Base-by-base conservation (phyloP, 179 eudicot species). In the Spinacia oleracea region DNA sequence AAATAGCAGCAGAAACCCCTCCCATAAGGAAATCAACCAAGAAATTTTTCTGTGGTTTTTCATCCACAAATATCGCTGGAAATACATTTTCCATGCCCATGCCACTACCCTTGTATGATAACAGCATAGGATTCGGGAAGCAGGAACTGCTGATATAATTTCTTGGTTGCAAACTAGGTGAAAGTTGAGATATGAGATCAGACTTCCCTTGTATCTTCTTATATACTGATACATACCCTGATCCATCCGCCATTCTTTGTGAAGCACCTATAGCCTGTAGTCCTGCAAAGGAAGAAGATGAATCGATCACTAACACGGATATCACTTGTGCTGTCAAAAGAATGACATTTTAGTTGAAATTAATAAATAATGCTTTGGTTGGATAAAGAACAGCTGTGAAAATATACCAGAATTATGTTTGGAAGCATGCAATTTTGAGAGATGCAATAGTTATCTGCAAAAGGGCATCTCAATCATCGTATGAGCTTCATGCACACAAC, bases 1-100 rank as follows among this genome's bases (percentile, higher is more conserved):
- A 87, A 45, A 86, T 86, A 35, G 88, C 92, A 64, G 87, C 85
- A 76, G 87, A 85, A 43, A 88, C 88, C 74, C 91, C 88, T 68
- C 88, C 89, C 90, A 87, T 89, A 48, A 89, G 89, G 69, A 87
- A 87, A 77, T 85, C 87, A 73, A 83, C 84, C 86, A 82, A 48
- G 46, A 87, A 87, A 32, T 82, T 77, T n/a, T 79, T 31, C 69
- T 60, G 48, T 23, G 82, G 70, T 65, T 89, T 78, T 73, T 90
- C 93, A 9, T 79, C 53, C 6, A 89, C 83, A 60, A 84, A 59
- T 59, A 89, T 75, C 27, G 72, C 78, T 29, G 74, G 86, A 75
- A 84, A 74, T 27, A 65, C 72, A 65, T 66, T 55, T 53, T 78
- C 78, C 79, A 81, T 79, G 73, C 77, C 78, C 79, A 81, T 79